Base-by-base conservation (phyloP, 2,329 filamentous ascomycete species). In the Ascochyta fabae region DNA sequence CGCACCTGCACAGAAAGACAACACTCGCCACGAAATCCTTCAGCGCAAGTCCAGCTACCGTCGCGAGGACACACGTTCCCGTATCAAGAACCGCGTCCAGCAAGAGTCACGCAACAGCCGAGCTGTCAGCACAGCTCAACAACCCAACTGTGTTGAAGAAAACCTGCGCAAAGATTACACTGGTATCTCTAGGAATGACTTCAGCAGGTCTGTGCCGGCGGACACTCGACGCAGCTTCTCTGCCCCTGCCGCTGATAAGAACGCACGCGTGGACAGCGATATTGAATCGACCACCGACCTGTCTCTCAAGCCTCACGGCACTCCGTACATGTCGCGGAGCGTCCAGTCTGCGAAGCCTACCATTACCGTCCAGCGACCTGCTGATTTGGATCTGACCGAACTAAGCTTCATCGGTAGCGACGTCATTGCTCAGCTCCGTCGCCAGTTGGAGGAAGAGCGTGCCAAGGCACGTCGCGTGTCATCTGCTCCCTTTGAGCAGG, bases 381-480 rank as follows among this genome's bases (percentile, higher is more conserved):
- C 62, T 6, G 67, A 70, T 52, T 38, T 73, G 19, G 70, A 75
- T 39, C 60, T 84, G 42, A 86, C 84, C 1, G 74, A 84, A 56
- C 65, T 87, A 45, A 86, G 82, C 69, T 79, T 81, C 55, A 78
- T 85, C 56, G 80, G 84, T 64, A 77, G 77, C 47, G 73, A 79
- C 50, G 79, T 83, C 48, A 81, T 86, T 62, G 80, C 80, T 27
- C 76, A 79, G 39, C 74, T 87, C 45, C 80, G 85, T 36, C 83
- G 80, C 62, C 79, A 76, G 13, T 63, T 87, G 6, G 85, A 87
- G 65, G 80, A 83, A 56, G 83, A 86, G 68, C 75, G 81, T 47
- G 68, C 80, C 27, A 76, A 77, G 27, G 74, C 74, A 29, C 77
- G 78, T 29, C 66, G 58, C 12, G 52, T 63, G 26, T 60, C 62